phyloP scores from a whole-genome alignment of 139 green algal genomes.

The Chloropicon primus region DNA sequence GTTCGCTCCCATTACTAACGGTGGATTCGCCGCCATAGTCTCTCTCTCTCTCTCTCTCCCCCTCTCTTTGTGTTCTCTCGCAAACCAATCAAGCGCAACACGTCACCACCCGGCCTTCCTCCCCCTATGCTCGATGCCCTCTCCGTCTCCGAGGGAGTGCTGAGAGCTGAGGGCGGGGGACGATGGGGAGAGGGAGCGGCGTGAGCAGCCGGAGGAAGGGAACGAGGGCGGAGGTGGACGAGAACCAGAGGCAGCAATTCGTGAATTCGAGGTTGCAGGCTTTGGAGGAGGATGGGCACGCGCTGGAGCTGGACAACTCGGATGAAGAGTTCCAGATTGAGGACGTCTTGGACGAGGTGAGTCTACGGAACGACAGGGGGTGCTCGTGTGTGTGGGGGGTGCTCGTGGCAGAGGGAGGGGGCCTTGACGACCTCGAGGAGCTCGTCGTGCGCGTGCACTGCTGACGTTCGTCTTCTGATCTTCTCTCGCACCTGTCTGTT shows the following conservation, averaged over 20 bases:
- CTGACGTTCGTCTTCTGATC: no score
- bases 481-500: not conserved
- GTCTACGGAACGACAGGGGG: no score
- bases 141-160: no score
- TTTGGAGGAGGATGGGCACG: not conserved
- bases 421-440: no score
- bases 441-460: no score
- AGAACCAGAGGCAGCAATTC: not conserved
- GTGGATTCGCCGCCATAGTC: conserved; percentile 57
- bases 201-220: not conserved
- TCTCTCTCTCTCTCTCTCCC: not conserved
- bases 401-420: no score
- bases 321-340: not conserved
- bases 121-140: no score
- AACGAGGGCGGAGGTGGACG: not conserved
- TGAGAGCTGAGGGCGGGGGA: not conserved
- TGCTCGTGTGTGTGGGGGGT: no score
- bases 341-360: not conserved
- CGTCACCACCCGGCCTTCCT: no score
- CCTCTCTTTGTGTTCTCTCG: not conserved
- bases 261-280: not conserved
- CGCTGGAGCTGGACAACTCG: not conserved
- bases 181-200: not conserved
- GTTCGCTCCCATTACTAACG: conserved; percentile 22
- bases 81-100: no score